A percentile compares a stretch with the other conserved stretches of the same genome.
Conservation (phyloP, 2,329 filamentous ascomycete species). For the Colletotrichum cordylinicola region DNA sequence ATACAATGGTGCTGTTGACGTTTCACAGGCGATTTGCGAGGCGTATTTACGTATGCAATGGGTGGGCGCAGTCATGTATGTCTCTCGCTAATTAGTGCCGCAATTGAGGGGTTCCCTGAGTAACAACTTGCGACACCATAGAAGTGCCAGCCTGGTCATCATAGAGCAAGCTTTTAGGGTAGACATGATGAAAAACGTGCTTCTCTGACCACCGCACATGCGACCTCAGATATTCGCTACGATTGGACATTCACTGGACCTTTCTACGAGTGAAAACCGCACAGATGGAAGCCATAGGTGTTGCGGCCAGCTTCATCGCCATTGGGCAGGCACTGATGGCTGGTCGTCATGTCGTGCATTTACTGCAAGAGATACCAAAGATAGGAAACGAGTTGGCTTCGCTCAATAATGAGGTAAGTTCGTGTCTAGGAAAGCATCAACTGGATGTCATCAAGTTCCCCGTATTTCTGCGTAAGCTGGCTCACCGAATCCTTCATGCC, state of each 20-base stretch:
- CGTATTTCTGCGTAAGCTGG: too few relatives aligned
- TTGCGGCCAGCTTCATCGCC: not conserved
- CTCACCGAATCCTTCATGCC: not conserved
- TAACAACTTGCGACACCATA: not conserved
- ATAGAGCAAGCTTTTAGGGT: not conserved
- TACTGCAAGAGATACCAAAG: not conserved
- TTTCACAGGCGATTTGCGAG: not conserved
- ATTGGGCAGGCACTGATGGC: not conserved
- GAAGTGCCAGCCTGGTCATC: not conserved
- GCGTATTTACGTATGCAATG: not conserved
- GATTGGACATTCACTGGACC: not conserved
- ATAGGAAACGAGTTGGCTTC: not conserved
- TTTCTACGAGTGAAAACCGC: not conserved
- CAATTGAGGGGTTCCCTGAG: not conserved
- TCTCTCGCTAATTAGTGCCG: not conserved
- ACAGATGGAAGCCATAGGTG: not conserved
- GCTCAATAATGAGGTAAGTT: not conserved
- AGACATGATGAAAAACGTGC: not conserved
- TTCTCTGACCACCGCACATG: not conserved
- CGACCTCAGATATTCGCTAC: not conserved
- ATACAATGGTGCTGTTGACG: not conserved
- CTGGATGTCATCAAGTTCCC: not conserved
- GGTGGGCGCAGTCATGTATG: not conserved
- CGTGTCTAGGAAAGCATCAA: not conserved
- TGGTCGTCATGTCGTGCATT: not conserved